These are phyloP conservation scores for Neurospora cerealis DNA, from an alignment of 495 filamentous ascomycete species.

Conservation along the genomic window DNA sequence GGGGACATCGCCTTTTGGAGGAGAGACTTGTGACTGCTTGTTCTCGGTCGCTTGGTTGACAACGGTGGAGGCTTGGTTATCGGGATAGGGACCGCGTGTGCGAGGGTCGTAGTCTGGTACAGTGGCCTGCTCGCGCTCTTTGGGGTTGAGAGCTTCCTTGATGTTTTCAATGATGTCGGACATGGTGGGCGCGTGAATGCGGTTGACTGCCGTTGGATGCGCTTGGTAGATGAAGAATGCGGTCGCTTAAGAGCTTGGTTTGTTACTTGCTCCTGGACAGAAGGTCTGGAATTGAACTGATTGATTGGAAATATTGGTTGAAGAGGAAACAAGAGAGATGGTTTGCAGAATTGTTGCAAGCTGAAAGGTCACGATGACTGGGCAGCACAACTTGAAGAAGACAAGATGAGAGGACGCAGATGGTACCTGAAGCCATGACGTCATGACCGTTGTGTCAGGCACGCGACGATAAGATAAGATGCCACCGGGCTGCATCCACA, in stretches of 20 bases:
- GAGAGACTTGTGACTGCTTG: background rate
- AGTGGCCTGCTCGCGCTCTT: conserved; percentile 17
- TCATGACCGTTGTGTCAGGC: background rate
- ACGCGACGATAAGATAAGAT: background rate
- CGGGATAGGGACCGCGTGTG: conserved; percentile 14
- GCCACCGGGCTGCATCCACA: background rate
- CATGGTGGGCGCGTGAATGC: conserved; percentile 12
- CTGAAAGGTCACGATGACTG: background rate
- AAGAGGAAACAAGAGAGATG: background rate
- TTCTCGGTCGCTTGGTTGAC: background rate
- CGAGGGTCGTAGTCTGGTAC: conserved; percentile 13
- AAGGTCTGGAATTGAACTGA: background rate
- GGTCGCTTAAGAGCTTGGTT: background rate
- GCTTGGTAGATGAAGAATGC: background rate
- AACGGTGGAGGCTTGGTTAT: background rate
- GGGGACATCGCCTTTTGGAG: background rate
- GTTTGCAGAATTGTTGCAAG: background rate
- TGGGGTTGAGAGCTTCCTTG: conserved; percentile 17
- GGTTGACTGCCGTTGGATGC: background rate
- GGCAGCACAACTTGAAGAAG: background rate
- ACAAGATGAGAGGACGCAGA: background rate
- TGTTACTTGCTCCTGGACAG: background rate
- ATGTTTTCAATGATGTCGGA: conserved; percentile 18
- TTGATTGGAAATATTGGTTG: background rate
- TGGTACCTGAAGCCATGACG: background rate